These are phyloP conservation scores for Geum urbanum DNA, from an alignment of 306 rosid genomes.

Conservation along the genomic window DNA sequence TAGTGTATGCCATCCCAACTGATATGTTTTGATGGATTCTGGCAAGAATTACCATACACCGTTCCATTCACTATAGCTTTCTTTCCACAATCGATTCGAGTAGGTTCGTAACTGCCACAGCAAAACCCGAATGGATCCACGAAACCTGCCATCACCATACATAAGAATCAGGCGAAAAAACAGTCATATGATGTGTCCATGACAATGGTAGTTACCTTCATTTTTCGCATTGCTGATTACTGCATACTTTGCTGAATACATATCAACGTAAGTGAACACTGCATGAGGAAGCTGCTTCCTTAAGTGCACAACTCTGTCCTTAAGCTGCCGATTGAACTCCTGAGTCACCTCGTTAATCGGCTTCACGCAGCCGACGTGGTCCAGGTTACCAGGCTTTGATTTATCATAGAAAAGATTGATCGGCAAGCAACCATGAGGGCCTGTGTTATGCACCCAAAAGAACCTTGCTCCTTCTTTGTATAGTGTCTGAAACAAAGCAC, in stretches of 20 bases:
- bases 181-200: neutral
- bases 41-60: slow-evolving; percentile 66
- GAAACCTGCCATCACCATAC: slow-evolving; percentile 55
- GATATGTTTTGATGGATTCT: slow-evolving; percentile 58
- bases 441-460: slow-evolving; percentile 78
- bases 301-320: slow-evolving; percentile 35
- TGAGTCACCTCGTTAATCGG: slow-evolving; percentile 64
- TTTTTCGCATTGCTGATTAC: slow-evolving; percentile 51
- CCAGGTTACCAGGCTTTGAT: slow-evolving; percentile 49
- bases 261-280: slow-evolving; percentile 59
- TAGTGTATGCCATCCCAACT: slow-evolving; percentile 95
- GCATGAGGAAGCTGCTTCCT: slow-evolving; percentile 48
- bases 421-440: slow-evolving; percentile 84
- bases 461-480: slow-evolving; percentile 69
- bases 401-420: slow-evolving; percentile 37
- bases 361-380: slow-evolving; percentile 60
- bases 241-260: slow-evolving; percentile 59
- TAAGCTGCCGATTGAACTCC: slow-evolving; percentile 69
- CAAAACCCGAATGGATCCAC: slow-evolving; percentile 67
- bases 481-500: slow-evolving; percentile 45
- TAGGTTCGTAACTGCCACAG: slow-evolving; percentile 76
- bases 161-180: slow-evolving; percentile 1
- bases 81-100: slow-evolving; percentile 62
- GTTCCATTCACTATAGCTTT: slow-evolving; percentile 61
- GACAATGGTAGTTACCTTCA: slow-evolving; percentile 36